phyloP scores from a whole-genome alignment of 2,329 filamentous ascomycete genomes.

The Blastomyces emzantsi region DNA sequence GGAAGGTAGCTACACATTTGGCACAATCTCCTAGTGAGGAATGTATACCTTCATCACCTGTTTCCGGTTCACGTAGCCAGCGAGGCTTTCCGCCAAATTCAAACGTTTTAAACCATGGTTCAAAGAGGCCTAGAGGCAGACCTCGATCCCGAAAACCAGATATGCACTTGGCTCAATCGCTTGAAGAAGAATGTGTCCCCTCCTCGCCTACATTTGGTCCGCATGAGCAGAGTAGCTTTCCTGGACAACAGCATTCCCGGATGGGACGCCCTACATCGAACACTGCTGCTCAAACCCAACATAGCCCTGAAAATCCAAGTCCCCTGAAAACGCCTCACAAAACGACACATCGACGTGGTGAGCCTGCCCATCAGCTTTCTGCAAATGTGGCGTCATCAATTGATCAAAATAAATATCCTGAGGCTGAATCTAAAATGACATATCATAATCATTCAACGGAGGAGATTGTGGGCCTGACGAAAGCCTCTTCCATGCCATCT shows the following conservation, averaged over 20 bases:
- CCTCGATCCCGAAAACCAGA: not conserved
- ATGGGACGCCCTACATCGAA: not conserved
- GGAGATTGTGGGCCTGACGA: conserved; percentile 11
- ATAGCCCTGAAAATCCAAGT: not conserved
- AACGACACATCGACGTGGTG: not conserved
- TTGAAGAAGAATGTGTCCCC: not conserved
- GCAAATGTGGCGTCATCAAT: not conserved
- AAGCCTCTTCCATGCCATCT: conserved; percentile 33
- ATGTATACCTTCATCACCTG: conserved; percentile 1
- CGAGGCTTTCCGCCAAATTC: not conserved
- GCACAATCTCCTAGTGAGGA: not conserved
- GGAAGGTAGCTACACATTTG: not conserved
- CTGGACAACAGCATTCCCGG: not conserved
- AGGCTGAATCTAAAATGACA: not conserved
- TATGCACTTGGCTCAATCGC: not conserved
- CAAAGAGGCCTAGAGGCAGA: conserved; percentile 2
- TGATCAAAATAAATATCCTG: not conserved
- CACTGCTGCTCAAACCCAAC: not conserved
- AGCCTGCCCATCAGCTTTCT: not conserved
- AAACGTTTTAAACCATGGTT: not conserved
- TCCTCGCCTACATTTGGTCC: not conserved
- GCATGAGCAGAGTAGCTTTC: not conserved
- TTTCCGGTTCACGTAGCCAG: not conserved
- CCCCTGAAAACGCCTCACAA: not conserved
- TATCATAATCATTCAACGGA: not conserved